These are phyloP conservation scores for Cryptosporidium ryanae DNA, from an alignment of 169 alveolate genomes.

Conservation along the genomic window DNA sequence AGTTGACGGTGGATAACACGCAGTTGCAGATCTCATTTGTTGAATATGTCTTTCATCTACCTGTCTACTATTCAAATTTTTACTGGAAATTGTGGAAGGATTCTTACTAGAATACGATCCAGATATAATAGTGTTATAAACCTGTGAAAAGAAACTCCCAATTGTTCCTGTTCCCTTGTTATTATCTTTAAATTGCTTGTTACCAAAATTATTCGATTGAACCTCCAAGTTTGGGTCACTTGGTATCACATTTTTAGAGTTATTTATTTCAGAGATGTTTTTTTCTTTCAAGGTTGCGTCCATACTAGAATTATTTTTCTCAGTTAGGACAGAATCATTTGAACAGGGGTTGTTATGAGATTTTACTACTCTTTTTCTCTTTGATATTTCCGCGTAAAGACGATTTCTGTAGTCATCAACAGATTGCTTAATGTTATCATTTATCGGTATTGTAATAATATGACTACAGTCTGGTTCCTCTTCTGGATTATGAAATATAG, in stretches of 20 bases:
- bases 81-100: not conserved
- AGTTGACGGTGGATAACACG: not conserved
- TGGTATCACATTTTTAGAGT: not conserved
- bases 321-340: not conserved
- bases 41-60: constrained; percentile 48
- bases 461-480: constrained; percentile 90
- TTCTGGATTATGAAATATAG: constrained; percentile 90
- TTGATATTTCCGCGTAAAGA: constrained; percentile 85
- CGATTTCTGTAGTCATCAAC: constrained; percentile 88
- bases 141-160: constrained; percentile 61
- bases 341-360: not conserved
- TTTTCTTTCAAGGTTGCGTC: not conserved
- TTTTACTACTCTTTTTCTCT: constrained; percentile 79
- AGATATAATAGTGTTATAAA: constrained; percentile 47
- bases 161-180: constrained; percentile 17
- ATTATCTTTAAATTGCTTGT: not conserved
- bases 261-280: not conserved
- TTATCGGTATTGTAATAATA: constrained; percentile 86
- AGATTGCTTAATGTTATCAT: constrained; percentile 87
- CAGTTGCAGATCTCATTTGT: constrained; percentile 62
- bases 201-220: not conserved
- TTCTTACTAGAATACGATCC: constrained; percentile 20
- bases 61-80: constrained; percentile 1
- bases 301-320: not conserved
- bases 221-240: not conserved